These are phyloP conservation scores for Yueomyces sp. DNA, from an alignment of 1,139 yeast genomes.

Conservation along the genomic window DNA sequence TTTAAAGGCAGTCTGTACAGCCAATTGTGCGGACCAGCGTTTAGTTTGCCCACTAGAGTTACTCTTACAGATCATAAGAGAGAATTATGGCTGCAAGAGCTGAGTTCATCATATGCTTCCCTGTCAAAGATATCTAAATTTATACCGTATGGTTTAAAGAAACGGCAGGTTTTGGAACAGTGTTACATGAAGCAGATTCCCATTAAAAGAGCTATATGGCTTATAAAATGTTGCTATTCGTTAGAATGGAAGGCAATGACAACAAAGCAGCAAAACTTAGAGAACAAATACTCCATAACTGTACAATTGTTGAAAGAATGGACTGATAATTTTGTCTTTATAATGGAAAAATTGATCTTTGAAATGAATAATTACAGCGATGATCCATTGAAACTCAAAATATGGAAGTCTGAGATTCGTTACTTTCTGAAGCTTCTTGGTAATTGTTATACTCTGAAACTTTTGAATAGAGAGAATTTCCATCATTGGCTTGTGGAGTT, in stretches of 20 bases:
- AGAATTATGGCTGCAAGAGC: slow-evolving; percentile 73
- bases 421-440: slow-evolving; percentile 50
- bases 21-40: slow-evolving; percentile 21
- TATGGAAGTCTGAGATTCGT: slow-evolving; percentile 41
- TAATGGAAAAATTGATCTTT: slow-evolving; percentile 18
- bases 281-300: slow-evolving; percentile 15
- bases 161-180: slow-evolving; percentile 59
- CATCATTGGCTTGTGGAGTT: slow-evolving; percentile 50
- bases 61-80: slow-evolving; percentile 78
- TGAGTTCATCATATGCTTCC: slow-evolving; percentile 57
- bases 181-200: slow-evolving; percentile 59
- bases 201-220: slow-evolving; percentile 72
- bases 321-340: slow-evolving; percentile 38
- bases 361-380: slow-evolving; percentile 21
- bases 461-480: slow-evolving; percentile 51
- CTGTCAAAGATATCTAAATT: slow-evolving; percentile 57
- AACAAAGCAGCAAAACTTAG: slow-evolving; percentile 31
- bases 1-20: slow-evolving; percentile 7
- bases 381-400: slow-evolving; percentile 19
- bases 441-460: slow-evolving; percentile 52
- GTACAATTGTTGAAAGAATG: slow-evolving; percentile 61
- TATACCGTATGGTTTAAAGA: slow-evolving; percentile 85
- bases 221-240: slow-evolving; percentile 73
- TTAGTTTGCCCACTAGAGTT: slow-evolving; percentile 36
- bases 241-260: slow-evolving; percentile 64